Conservation (phyloP, 2,329 filamentous ascomycete genomes). For the Gaeumannomyces sp. region DNA sequence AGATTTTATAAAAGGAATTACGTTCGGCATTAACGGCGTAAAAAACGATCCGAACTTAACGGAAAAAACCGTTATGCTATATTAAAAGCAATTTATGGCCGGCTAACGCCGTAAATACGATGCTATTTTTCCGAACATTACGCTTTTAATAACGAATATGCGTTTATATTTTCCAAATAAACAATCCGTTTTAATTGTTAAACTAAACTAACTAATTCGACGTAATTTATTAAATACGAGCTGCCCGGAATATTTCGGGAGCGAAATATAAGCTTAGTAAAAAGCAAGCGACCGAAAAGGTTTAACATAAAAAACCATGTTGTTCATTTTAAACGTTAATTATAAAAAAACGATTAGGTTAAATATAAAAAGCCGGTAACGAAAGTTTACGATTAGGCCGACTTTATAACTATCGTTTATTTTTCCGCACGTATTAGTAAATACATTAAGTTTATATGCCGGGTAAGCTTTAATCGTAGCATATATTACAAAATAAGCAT, state of each 20-base stretch:
- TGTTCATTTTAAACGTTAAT: neutral
- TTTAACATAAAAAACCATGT: neutral
- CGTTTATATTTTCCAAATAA: neutral
- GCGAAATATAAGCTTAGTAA: neutral
- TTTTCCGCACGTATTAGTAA: too few species aligned
- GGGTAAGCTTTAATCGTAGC: neutral
- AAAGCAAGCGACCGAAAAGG: neutral
- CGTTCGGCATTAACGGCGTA: neutral
- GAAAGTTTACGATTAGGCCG: neutral
- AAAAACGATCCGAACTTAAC: too few species aligned
- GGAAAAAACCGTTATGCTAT: neutral
- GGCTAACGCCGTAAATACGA: neutral
- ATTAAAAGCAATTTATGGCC: conserved; percentile 1
- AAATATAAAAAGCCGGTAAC: neutral
- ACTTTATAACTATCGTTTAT: too few species aligned
- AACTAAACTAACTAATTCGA: neutral
- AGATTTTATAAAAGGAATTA: too few species aligned
- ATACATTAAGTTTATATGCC: neutral
- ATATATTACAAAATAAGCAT: neutral
- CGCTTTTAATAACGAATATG: neutral
- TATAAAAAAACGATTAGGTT: neutral
- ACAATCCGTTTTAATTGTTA: too few species aligned
- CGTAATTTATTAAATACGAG: neutral
- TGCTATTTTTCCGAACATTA: neutral
- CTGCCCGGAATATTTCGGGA: neutral